phyloP scores from a whole-genome alignment of 2,329 filamentous ascomycete species.

The Ampelomyces quisqualis region DNA sequence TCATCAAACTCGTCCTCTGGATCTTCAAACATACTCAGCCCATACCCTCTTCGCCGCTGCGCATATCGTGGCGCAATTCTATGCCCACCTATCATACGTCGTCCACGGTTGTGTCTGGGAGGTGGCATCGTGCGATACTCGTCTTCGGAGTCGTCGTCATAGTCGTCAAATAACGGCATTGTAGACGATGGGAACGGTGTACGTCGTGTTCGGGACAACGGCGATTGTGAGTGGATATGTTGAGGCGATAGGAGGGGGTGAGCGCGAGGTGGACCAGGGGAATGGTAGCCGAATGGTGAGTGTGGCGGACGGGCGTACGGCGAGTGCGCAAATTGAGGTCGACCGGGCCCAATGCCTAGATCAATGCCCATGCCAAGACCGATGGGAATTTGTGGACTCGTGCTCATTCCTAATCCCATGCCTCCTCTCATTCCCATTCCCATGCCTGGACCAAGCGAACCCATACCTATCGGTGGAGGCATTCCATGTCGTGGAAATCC shows the following conservation, averaged over 20 bases:
- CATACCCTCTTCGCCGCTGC: neutral
- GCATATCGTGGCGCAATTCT: neutral
- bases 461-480: conserved; percentile 2
- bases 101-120: neutral
- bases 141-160: conserved; percentile 17
- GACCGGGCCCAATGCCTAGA: conserved; percentile 1
- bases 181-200: conserved; percentile 2
- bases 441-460: neutral
- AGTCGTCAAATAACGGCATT: conserved; percentile 6
- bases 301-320: conserved; percentile 1
- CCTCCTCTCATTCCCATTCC: neutral
- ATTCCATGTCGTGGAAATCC: conserved; percentile 1
- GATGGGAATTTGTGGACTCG: neutral
- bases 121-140: neutral
- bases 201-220: conserved; percentile 1
- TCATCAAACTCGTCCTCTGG: conserved; percentile 9
- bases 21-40: neutral
- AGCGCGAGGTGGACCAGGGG: neutral
- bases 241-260: conserved; percentile 3
- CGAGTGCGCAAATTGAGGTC: neutral
- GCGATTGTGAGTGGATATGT: conserved; percentile 5
- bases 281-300: conserved; percentile 1
- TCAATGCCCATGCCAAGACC: conserved; percentile 2
- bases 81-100: neutral
- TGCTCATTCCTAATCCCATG: neutral